These are phyloP conservation scores for Neurospora sp. DNA, from an alignment of 495 filamentous ascomycete species.

Conservation along the genomic window DNA sequence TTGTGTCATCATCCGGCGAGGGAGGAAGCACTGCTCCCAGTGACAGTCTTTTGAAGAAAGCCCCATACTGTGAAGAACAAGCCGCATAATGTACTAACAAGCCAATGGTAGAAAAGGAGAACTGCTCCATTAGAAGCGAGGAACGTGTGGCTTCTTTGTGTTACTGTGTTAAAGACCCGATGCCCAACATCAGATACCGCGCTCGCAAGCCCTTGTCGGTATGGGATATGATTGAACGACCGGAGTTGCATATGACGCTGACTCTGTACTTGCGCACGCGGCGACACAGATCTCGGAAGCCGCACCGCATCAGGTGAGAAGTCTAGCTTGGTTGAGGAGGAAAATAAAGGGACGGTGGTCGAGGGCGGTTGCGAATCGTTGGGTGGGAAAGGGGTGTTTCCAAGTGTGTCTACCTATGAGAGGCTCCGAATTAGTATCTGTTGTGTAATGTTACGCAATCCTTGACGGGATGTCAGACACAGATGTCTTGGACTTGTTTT, in stretches of 20 bases:
- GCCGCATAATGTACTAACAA: background rate
- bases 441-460: background rate
- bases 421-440: background rate
- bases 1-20: background rate
- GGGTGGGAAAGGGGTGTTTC: background rate
- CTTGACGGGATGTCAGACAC: background rate
- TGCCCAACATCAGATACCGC: slow-evolving; percentile 4
- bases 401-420: background rate
- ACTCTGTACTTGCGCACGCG: background rate
- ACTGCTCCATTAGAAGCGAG: background rate
- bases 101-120: background rate
- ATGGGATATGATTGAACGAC: background rate
- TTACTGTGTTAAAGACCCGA: slow-evolving; percentile 1
- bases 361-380: background rate
- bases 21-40: background rate
- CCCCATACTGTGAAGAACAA: background rate
- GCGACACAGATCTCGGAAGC: background rate
- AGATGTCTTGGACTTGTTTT: background rate
- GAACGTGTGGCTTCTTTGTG: background rate
- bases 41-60: background rate
- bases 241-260: background rate
- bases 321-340: background rate
- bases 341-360: background rate
- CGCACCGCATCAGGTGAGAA: background rate
- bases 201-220: background rate